phyloP scores from a whole-genome alignment of 2,329 filamentous ascomycete genomes.

The Iodosphaeria phyllophila region DNA sequence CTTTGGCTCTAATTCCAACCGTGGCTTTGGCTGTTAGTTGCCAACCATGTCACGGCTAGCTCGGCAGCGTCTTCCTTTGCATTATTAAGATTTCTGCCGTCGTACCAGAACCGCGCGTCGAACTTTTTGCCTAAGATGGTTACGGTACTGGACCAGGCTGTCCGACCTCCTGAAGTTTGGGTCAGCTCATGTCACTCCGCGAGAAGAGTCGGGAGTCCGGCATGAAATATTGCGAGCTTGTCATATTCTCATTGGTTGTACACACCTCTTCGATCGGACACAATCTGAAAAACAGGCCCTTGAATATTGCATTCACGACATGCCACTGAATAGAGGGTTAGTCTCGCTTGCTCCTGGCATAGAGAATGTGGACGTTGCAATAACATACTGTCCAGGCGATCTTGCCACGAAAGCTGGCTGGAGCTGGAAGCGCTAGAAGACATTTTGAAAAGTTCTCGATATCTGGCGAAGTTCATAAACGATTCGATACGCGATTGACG shows the following conservation, averaged over 20 bases:
- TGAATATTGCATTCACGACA: conserved; percentile 34
- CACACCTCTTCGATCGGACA: conserved; percentile 59
- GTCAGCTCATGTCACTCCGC: not conserved
- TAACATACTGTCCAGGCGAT: too few relatives aligned
- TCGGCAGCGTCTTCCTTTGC: conserved; percentile 86
- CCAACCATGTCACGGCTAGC: conserved; percentile 46
- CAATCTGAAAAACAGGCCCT: conserved; percentile 45
- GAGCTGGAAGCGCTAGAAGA: too few relatives aligned
- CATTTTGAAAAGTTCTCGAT: too few relatives aligned
- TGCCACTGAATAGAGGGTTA: conserved; percentile 23
- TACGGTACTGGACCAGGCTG: conserved; percentile 75
- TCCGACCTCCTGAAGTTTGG: conserved; percentile 55
- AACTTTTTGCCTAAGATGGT: conserved; percentile 47
- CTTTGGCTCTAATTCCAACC: too few relatives aligned
- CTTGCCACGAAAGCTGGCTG: too few relatives aligned
- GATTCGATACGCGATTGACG: too few relatives aligned
- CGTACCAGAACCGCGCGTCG: conserved; percentile 76
- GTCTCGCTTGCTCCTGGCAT: too few relatives aligned
- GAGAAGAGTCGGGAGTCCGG: not conserved
- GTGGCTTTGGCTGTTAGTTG: too few relatives aligned
- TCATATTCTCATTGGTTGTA: conserved; percentile 3
- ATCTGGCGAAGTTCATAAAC: too few relatives aligned
- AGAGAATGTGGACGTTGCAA: too few relatives aligned
- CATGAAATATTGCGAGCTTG: conserved; percentile 4
- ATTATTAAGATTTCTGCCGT: conserved; percentile 73